A percentile compares a stretch with the other conserved stretches of the same genome.
These are phyloP conservation scores for Trametes gibbosa DNA, from an alignment of 768 basidiomycete genomes.

Conservation along the genomic window DNA sequence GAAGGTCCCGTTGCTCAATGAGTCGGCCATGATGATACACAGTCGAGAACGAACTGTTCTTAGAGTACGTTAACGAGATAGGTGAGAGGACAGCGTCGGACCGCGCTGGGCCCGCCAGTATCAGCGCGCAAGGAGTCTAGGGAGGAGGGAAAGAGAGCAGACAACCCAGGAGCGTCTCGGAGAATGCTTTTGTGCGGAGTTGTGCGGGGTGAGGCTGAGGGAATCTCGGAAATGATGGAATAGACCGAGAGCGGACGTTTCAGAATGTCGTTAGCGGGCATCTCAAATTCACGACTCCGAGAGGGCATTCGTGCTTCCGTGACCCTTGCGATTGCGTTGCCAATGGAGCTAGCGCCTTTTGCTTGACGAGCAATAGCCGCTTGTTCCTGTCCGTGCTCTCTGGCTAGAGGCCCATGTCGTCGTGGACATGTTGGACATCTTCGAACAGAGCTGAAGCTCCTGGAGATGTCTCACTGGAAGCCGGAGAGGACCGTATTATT, in stretches of 20 bases:
- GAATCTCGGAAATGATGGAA: not conserved
- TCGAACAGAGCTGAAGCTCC: not conserved
- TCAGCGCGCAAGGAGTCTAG: not conserved
- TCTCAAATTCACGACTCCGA: not conserved
- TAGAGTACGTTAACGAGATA: not conserved
- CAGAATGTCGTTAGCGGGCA: not conserved
- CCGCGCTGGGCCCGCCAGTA: not conserved
- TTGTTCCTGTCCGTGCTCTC: too few species aligned
- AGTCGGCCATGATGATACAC: conserved; percentile 1
- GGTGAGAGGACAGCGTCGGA: not conserved
- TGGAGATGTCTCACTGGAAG: not conserved
- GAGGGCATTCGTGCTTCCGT: not conserved
- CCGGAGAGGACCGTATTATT: not conserved
- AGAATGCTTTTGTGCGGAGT: not conserved
- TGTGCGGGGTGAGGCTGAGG: not conserved
- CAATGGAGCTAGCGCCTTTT: too few species aligned
- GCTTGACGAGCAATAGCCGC: too few species aligned
- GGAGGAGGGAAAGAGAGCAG: not conserved
- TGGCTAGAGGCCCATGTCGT: too few species aligned
- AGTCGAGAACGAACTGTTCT: not conserved
- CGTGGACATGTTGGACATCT: not conserved
- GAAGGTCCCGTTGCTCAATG: not conserved
- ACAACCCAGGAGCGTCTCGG: not conserved
- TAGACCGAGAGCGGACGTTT: not conserved
- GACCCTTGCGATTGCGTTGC: not conserved